Evolutionary conservation across 495 filamentous ascomycete genomes (phyloP).

Genomic region (Evernia prunastri): DNA sequence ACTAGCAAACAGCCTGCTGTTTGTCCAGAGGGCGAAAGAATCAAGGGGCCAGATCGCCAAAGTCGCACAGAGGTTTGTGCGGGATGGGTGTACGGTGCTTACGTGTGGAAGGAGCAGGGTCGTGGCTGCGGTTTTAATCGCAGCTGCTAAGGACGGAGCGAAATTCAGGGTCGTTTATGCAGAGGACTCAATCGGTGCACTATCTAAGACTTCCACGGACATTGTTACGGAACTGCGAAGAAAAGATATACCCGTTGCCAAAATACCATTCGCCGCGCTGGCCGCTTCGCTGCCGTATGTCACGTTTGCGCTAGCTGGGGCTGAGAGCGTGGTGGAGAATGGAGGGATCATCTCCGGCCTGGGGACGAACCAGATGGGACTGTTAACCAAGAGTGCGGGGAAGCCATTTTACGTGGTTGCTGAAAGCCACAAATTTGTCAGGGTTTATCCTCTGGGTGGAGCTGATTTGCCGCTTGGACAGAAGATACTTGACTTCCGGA

Average conservation of each 20-base stretch:
- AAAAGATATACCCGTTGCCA: conserved; percentile 74
- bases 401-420: conserved; percentile 87
- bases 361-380: conserved; percentile 86
- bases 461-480: conserved; percentile 73
- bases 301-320: conserved; percentile 77
- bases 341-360: conserved; percentile 85
- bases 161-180: conserved; percentile 86
- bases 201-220: conserved; percentile 38
- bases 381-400: conserved; percentile 66
- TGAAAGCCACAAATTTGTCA: conserved; percentile 92
- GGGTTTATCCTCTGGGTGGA: conserved; percentile 71
- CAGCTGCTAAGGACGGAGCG: conserved; percentile 63
- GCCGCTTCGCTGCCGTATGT: conserved; percentile 80
- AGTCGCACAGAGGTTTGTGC: conserved; percentile 69
- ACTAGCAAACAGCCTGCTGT: conserved; percentile 73
- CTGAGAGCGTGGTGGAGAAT: conserved; percentile 92
- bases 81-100: conserved; percentile 69
- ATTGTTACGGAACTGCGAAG: conserved; percentile 62
- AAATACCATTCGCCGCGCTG: conserved; percentile 72
- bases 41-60: conserved; percentile 74
- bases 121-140: conserved; percentile 65
- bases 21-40: conserved; percentile 80
- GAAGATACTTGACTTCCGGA: conserved; percentile 63
- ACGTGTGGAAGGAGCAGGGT: conserved; percentile 84
- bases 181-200: conserved; percentile 30